Conservation (phyloP, 2,329 filamentous ascomycete species). For the Pseudocercospora crystallina region DNA sequence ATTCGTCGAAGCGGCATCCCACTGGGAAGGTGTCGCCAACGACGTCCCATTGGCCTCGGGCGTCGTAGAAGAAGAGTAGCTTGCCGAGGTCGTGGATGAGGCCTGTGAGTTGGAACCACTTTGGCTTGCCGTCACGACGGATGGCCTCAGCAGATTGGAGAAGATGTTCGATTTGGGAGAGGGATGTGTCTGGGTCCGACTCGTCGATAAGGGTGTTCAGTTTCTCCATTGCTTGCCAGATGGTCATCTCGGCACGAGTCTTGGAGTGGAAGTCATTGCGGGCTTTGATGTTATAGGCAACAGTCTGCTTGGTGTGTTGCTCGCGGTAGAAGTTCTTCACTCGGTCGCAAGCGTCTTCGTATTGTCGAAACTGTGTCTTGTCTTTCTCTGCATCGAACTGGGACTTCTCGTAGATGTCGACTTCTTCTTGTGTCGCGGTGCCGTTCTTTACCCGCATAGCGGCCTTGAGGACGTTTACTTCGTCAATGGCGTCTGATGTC, state of each 20-base stretch:
- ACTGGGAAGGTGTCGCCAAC: conserved; percentile 84
- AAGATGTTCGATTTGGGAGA: conserved; percentile 86
- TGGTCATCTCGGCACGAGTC: conserved; percentile 71
- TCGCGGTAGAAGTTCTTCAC: conserved; percentile 85
- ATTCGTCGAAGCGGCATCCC: conserved; percentile 70
- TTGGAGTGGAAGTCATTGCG: conserved; percentile 69
- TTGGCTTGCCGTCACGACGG: conserved; percentile 76
- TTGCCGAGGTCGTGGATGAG: conserved; percentile 80
- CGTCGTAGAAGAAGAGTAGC: conserved; percentile 76
- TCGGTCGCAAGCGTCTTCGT: conserved; percentile 76
- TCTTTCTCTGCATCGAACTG: conserved; percentile 74
- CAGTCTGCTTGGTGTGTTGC: conserved; percentile 69
- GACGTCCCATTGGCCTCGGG: conserved; percentile 89
- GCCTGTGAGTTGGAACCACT: conserved; percentile 78
- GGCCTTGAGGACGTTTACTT: conserved; percentile 60
- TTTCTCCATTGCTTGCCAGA: conserved; percentile 92
- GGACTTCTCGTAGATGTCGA: conserved; percentile 57
- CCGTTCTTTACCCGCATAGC: conserved; percentile 51
- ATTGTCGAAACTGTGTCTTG: conserved; percentile 78
- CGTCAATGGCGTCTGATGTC: conserved; percentile 59
- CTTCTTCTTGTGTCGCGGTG: conserved; percentile 45
- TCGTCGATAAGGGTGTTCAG: conserved; percentile 89
- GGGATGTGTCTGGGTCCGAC: conserved; percentile 82
- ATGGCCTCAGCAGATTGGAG: conserved; percentile 88
- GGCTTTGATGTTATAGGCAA: conserved; percentile 80